Percentiles rank a stretch among this genome's conserved stretches.
Conservation (phyloP, 352 stramenopile species). For the Phytophthora pistaciae region DNA sequence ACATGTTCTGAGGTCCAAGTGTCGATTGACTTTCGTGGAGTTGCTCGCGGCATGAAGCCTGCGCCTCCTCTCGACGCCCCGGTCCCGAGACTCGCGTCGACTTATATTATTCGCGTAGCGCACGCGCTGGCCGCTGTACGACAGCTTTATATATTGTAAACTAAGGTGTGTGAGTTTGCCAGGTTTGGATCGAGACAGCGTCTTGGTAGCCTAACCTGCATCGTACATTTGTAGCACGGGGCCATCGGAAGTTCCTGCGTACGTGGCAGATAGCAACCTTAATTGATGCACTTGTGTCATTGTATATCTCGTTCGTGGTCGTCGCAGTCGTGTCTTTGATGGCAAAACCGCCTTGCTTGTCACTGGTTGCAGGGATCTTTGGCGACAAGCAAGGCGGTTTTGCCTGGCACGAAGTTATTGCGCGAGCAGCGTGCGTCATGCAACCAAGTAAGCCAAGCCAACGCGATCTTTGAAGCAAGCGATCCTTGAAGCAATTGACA, state of each 20-base stretch:
- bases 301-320: not conserved
- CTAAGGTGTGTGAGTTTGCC: constrained; percentile 36
- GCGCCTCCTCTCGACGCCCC: constrained; percentile 14
- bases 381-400: constrained; percentile 3
- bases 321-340: constrained; percentile 1
- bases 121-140: constrained; percentile 24
- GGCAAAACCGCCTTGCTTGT: constrained; percentile 13
- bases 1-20: constrained; percentile 54
- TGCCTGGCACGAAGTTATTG: not conserved
- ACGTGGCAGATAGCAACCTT: constrained; percentile 21
- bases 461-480: constrained; percentile 2
- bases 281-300: constrained; percentile 34
- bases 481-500: constrained; percentile 5
- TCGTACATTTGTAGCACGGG: constrained; percentile 13
- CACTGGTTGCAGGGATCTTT: not conserved
- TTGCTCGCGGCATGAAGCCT: constrained; percentile 27
- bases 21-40: constrained; percentile 10
- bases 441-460: not conserved
- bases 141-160: constrained; percentile 36
- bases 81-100: constrained; percentile 17
- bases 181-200: constrained; percentile 13
- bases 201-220: constrained; percentile 15
- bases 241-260: constrained; percentile 35
- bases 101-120: constrained; percentile 42
- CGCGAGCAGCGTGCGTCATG: constrained; percentile 4